Evolutionary conservation across 129 eudicot genomes (phyloP), one percentile per base, ranked within the genome.

Genomic region (Helianthus tuberosus): DNA sequence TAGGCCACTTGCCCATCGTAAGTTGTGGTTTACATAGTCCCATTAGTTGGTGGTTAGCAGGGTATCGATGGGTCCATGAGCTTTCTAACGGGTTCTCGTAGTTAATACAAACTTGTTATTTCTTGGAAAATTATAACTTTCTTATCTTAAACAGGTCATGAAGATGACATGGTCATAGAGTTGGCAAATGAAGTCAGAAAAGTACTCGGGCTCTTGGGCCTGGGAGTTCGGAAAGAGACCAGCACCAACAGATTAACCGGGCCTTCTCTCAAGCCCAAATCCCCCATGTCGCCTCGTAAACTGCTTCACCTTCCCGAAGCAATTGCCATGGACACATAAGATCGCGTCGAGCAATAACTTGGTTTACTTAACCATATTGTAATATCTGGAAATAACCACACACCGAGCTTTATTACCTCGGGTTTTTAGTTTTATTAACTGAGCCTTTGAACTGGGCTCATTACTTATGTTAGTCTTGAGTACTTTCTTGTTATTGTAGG

Each of bases 101-200:
- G 46, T 39, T 39, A 5, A 39, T 39, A 39, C 5, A 5, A 39
- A 39, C 46, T 39, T 39, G 46, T 39, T 39, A 39, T 20, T 5
- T 39, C 32, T 27, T 27, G 32, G 32, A 1, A 27, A 39, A 39
- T 5, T 39, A 39, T 8, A 43, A 43, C 47, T 9, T 12, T 59
- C 15, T 20, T 47, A 0, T 20, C n/a, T 23, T 12, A 32, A 47
- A 74, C 86, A 93, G 98, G 89, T 67, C 97, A 89, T 84, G 96
- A 94, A 74, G 99, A 94, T 39, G 99, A 94, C 64, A 84, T 78
- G 64, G 82, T 94, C 6, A 89, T 94, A 15, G 99, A 94, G 84
- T 83, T 94, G 72, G 99, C 99, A 15, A 91, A 88, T 80, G 97
- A 88, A 74, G 99, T 94, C 66, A 85, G 99, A 72, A 91, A 88